These are phyloP conservation scores for Tirmania nivea DNA, from an alignment of 495 filamentous ascomycete genomes.

Conservation along the genomic window DNA sequence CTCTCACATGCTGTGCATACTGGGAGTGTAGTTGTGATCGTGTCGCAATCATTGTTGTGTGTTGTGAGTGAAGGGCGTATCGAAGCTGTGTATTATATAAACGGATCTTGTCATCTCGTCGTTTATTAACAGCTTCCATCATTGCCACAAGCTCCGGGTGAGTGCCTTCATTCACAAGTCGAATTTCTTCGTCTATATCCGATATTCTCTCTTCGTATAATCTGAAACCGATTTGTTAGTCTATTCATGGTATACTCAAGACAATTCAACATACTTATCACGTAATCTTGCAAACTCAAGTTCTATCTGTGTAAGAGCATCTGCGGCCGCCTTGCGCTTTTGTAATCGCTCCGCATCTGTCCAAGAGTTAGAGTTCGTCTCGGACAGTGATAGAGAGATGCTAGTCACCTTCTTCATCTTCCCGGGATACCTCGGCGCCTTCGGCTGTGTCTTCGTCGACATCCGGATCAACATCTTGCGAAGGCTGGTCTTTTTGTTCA, in stretches of 20 bases:
- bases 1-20: slow-evolving; percentile 62
- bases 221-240: slow-evolving; percentile 24
- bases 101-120: slow-evolving; percentile 56
- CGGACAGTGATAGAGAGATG: background rate
- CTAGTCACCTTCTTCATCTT: slow-evolving; percentile 56
- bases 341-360: slow-evolving; percentile 32
- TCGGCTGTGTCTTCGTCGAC: slow-evolving; percentile 20
- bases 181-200: slow-evolving; percentile 60
- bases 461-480: background rate
- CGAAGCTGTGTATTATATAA: slow-evolving; percentile 47
- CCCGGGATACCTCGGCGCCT: slow-evolving; percentile 31
- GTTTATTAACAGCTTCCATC: slow-evolving; percentile 59
- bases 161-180: slow-evolving; percentile 45
- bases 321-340: slow-evolving; percentile 60
- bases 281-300: slow-evolving; percentile 63
- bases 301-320: slow-evolving; percentile 56
- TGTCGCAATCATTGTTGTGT: slow-evolving; percentile 53
- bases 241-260: slow-evolving; percentile 2
- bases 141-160: slow-evolving; percentile 76
- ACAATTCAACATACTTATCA: slow-evolving; percentile 43
- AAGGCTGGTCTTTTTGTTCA: slow-evolving; percentile 1
- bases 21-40: slow-evolving; percentile 66
- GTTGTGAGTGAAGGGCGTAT: slow-evolving; percentile 47
- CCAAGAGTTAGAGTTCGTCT: slow-evolving; percentile 23
- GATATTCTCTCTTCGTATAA: slow-evolving; percentile 72